phyloP scores from a whole-genome alignment of 352 stramenopile species.

The Pythium monospermum region DNA sequence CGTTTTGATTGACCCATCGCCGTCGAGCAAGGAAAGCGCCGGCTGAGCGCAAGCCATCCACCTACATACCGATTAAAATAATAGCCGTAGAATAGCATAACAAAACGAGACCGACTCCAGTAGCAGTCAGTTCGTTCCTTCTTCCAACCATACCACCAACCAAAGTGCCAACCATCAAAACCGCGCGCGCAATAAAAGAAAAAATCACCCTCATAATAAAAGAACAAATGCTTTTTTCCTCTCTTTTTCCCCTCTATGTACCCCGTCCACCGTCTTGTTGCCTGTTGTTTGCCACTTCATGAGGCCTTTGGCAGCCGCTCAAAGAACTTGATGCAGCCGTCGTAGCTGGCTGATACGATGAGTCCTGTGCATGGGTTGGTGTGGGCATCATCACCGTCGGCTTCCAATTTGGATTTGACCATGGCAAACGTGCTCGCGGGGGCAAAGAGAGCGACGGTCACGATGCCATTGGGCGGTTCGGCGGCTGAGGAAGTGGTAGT shows the following conservation, averaged over 20 bases:
- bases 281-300: slow-evolving; percentile 1
- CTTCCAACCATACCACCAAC: too few relatives aligned
- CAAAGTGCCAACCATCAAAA: too few relatives aligned
- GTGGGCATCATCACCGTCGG: slow-evolving; percentile 43
- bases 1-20: background rate
- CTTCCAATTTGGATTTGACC: slow-evolving; percentile 69
- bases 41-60: too few relatives aligned
- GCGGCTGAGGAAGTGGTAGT: slow-evolving; percentile 50
- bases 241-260: background rate
- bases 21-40: background rate
- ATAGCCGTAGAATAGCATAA: too few relatives aligned
- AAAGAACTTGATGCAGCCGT: slow-evolving; percentile 83
- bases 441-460: slow-evolving; percentile 76
- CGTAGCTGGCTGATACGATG: slow-evolving; percentile 80
- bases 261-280: background rate
- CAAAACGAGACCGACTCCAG: too few relatives aligned
- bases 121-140: too few relatives aligned
- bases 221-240: background rate
- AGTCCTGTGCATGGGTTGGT: slow-evolving; percentile 70
- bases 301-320: slow-evolving; percentile 36
- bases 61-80: too few relatives aligned
- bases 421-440: slow-evolving; percentile 77
- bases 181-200: too few relatives aligned
- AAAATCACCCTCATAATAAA: background rate
- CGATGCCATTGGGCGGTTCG: slow-evolving; percentile 63